A percentile compares a stretch with the other conserved stretches of the same genome.
Evolutionary conservation across 352 stramenopile genomes (phyloP).

Genomic region (Pythium pyrilobum): DNA sequence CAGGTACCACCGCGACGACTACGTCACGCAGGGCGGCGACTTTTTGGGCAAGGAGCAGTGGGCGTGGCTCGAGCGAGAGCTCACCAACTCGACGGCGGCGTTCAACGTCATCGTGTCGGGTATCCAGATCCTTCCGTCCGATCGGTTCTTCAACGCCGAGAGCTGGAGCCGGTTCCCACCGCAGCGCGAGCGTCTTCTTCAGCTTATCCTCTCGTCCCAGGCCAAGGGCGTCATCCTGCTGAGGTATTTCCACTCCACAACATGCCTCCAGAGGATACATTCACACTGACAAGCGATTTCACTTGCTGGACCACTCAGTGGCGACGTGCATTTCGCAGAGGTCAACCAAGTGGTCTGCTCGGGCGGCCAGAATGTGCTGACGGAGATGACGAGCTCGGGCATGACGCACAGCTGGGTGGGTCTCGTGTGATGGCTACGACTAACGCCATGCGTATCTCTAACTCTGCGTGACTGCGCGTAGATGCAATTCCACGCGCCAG

Average conservation of each 20-base stretch:
- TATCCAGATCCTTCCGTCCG: constrained; percentile 84
- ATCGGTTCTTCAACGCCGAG: constrained; percentile 80
- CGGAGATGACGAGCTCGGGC: constrained; percentile 89
- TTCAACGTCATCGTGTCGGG: constrained; percentile 93
- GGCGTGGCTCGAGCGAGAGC: constrained; percentile 80
- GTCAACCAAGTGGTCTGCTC: constrained; percentile 90
- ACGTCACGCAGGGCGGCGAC: constrained; percentile 49
- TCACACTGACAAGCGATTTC: too few relatives aligned
- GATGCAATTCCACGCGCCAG: constrained; percentile 71
- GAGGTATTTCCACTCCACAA: constrained; percentile 28
- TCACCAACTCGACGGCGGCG: constrained; percentile 68
- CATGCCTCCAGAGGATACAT: background rate
- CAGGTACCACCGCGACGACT: constrained; percentile 83
- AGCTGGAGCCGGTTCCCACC: constrained; percentile 87
- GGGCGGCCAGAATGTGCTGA: constrained; percentile 49
- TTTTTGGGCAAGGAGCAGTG: constrained; percentile 79
- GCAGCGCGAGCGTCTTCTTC: constrained; percentile 74
- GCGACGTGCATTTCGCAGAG: constrained; percentile 92
- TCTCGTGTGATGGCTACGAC: background rate
- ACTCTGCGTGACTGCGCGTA: too few relatives aligned
- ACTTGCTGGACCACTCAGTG: too few relatives aligned
- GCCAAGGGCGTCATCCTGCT: constrained; percentile 87
- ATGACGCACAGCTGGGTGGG: constrained; percentile 92
- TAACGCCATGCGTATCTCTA: too few relatives aligned
- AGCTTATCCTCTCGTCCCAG: constrained; percentile 77